Evolutionary conservation across 768 basidiomycete genomes (phyloP), one percentile per base, ranked within the genome.

Genomic region (Rhizopogon rudus): DNA sequence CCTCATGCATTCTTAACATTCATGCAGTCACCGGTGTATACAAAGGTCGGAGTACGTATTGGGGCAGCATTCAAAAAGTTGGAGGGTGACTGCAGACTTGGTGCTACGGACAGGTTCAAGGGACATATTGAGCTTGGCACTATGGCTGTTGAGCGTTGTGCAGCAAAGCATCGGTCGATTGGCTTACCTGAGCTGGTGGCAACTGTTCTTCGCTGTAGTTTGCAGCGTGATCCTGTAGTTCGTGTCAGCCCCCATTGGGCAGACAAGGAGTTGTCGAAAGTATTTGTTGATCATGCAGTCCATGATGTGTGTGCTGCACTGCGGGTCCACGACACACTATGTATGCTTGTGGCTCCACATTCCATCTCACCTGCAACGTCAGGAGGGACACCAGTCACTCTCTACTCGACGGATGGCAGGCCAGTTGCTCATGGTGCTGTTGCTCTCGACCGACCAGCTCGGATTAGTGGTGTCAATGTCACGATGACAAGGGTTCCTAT

Each of bases 111-210:
- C 28, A 52, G 53, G 3, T 71, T 73, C 55, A 46, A 51, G 31
- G 67, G 69, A 17, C 64, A 44, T 13, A 16, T 71, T 45, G 66
- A 73, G 41, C 62, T 73, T 53, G 71, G 61, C 9, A 52, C 51
- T 5, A 50, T 63, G 44, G 68, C 70, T 8, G 71, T 72, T 44
- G 62, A 67, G 8, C 56, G 64, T 2, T 44, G 55, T 10, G 31
- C 65, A 16, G 44, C 63, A 2, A 39, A 51, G 2, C 57, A 55
- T 56, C 64, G 65, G 8, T 57, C 57, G 40, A 53, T 57, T 29
- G 52, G 70, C 16, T 64, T 73, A 25, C 62, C 66, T 4, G 71
- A 74, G 45, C 61, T 74, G 1, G 64, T 57, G 46, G 71, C 70
- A 28, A 20, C 22, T 3, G 59, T 72, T 40, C 62, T 75, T 3